Evolutionary conservation across 352 stramenopile species (phyloP).

Genomic region (Pythium biforme): DNA sequence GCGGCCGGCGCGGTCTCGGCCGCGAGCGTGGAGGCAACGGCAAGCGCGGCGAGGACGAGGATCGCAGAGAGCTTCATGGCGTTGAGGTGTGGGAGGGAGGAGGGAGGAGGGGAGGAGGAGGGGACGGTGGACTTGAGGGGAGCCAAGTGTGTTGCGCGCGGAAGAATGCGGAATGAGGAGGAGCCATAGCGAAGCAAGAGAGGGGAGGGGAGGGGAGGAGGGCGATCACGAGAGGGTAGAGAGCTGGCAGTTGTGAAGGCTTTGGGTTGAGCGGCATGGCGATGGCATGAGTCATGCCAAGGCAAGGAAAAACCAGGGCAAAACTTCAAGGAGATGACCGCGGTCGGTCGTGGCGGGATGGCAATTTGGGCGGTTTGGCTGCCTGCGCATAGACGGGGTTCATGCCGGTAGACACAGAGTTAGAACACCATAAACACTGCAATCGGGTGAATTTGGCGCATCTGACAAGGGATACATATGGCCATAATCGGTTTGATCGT

Average conservation of each 20-base stretch:
- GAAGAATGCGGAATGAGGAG: slow-evolving; percentile 20
- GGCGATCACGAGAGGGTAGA: no score
- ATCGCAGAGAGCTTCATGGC: slow-evolving; percentile 27
- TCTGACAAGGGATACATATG: no score
- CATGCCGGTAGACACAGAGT: neutral
- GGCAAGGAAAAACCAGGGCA: no score
- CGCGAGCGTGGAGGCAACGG: slow-evolving; percentile 17
- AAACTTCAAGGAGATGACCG: neutral
- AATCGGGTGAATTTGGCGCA: no score
- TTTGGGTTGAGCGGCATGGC: neutral
- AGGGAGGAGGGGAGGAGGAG: neutral
- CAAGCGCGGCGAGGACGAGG: slow-evolving; percentile 16
- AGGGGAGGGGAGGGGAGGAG: neutral
- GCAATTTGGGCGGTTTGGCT: neutral
- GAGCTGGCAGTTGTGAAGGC: no score
- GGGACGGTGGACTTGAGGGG: slow-evolving; percentile 3
- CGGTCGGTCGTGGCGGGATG: neutral
- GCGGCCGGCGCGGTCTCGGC: neutral
- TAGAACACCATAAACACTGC: no score
- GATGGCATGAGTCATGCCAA: neutral
- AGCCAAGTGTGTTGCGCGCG: neutral
- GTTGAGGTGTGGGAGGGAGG: neutral
- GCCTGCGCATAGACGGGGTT: slow-evolving; percentile 5
- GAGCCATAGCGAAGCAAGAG: neutral
- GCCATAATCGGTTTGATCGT: no score